These are phyloP conservation scores for Trypanosomatidae sp. DNA, from an alignment of 208 protist genomes.

Conservation along the genomic window DNA sequence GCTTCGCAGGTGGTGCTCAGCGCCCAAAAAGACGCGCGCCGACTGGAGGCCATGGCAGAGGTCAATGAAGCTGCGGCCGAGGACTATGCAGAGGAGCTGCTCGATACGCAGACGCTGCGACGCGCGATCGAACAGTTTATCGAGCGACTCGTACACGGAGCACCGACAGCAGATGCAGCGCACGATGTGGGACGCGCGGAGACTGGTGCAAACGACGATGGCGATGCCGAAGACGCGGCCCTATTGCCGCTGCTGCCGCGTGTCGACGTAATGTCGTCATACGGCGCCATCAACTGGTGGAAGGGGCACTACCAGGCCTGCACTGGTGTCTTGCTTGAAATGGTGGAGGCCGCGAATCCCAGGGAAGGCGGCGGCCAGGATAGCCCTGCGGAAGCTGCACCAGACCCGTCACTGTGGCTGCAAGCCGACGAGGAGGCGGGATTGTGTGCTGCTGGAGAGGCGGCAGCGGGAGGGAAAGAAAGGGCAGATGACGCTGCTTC, in stretches of 20 bases:
- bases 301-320: constrained; percentile 55
- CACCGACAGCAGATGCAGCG: constrained; percentile 5
- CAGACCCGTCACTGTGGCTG: neutral
- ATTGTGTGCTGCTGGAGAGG: constrained; percentile 3
- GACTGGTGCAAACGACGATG: neutral
- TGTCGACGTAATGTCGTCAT: constrained; percentile 39
- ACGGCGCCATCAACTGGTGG: constrained; percentile 52
- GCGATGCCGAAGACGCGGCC: neutral
- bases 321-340: constrained; percentile 51
- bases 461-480: neutral
- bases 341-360: constrained; percentile 16
- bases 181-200: neutral
- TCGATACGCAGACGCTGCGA: constrained; percentile 32
- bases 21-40: constrained; percentile 29
- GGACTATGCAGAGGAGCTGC: constrained; percentile 31
- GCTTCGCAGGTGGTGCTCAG: constrained; percentile 48
- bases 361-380: neutral
- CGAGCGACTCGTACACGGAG: constrained; percentile 22
- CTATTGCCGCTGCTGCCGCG: constrained; percentile 28
- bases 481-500: neutral
- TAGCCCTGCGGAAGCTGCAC: neutral
- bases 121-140: constrained; percentile 21
- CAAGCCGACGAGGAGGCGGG: constrained; percentile 1
- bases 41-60: constrained; percentile 24
- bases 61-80: constrained; percentile 16